Conservation (phyloP, 2,329 filamentous ascomycete species). For the Aspergillus vadensis region DNA sequence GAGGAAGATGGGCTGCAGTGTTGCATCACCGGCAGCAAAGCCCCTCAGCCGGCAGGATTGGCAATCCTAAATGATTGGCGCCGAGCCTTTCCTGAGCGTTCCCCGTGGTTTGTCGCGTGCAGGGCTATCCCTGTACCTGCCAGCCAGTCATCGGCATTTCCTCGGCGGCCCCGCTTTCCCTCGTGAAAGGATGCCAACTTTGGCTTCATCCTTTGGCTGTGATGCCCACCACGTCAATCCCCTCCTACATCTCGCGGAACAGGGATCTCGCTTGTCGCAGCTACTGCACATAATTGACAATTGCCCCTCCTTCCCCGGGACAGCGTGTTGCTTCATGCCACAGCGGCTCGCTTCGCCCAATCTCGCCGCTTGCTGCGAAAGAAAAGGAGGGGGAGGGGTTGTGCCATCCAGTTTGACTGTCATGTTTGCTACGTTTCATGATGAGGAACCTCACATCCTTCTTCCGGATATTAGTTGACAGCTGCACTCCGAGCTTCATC, state of each 20-base stretch:
- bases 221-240: conserved; percentile 24
- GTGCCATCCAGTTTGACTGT: conserved; percentile 2
- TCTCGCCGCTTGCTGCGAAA: background rate
- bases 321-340: background rate
- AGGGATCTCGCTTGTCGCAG: conserved; percentile 12
- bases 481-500: background rate
- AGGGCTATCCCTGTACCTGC: conserved; percentile 5
- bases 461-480: background rate
- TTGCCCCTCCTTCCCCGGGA: conserved; percentile 2
- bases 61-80: conserved; percentile 16
- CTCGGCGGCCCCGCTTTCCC: conserved; percentile 16
- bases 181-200: conserved; percentile 18
- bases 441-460: conserved; percentile 7
- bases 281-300: conserved; percentile 6
- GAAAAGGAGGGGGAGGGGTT: conserved; percentile 1
- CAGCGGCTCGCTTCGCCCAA: conserved; percentile 1
- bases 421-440: conserved; percentile 11
- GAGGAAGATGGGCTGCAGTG: background rate
- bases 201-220: conserved; percentile 19
- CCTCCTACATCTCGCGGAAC: conserved; percentile 18
- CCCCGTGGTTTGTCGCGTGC: conserved; percentile 10
- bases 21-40: conserved; percentile 15
- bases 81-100: background rate
- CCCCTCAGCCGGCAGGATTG: conserved; percentile 10
- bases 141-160: conserved; percentile 6